phyloP scores from a whole-genome alignment of 2,329 filamentous ascomycete genomes.

The Exophiala viscosa region DNA sequence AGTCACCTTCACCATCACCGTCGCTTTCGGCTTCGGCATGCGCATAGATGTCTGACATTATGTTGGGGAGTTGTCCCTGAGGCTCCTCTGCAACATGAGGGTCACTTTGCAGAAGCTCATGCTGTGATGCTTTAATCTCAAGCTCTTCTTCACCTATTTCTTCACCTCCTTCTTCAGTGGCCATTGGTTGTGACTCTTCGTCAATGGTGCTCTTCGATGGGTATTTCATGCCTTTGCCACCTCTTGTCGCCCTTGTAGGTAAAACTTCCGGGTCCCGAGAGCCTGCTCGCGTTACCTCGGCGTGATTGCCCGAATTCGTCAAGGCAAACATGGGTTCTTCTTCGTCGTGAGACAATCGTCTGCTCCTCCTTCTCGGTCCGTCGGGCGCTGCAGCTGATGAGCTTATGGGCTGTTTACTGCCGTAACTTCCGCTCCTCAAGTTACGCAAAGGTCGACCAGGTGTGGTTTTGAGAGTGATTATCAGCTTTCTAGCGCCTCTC shows the following conservation, averaged over 20 bases:
- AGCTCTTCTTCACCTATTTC: conserved; percentile 28
- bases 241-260: conserved; percentile 40
- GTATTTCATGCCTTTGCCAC: conserved; percentile 39
- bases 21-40: conserved; percentile 25
- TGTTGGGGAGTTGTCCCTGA: conserved; percentile 26
- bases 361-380: conserved; percentile 46
- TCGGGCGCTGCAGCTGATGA: conserved; percentile 29
- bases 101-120: conserved; percentile 44
- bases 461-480: conserved; percentile 27
- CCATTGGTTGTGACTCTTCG: conserved; percentile 44
- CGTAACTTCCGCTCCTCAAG: conserved; percentile 32
- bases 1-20: conserved; percentile 15
- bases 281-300: conserved; percentile 51
- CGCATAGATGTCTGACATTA: conserved; percentile 21
- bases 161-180: conserved; percentile 29
- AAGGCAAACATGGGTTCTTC: conserved; percentile 56
- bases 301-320: conserved; percentile 57
- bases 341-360: conserved; percentile 56
- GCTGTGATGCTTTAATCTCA: conserved; percentile 38
- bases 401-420: conserved; percentile 29
- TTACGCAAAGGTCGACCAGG: conserved; percentile 28
- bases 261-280: conserved; percentile 51
- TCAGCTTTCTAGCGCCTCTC: conserved; percentile 29
- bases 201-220: conserved; percentile 38
- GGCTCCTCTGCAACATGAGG: conserved; percentile 31